Evolutionary conservation across 352 stramenopile species (phyloP).

Genomic region (Pythium sukuiense): DNA sequence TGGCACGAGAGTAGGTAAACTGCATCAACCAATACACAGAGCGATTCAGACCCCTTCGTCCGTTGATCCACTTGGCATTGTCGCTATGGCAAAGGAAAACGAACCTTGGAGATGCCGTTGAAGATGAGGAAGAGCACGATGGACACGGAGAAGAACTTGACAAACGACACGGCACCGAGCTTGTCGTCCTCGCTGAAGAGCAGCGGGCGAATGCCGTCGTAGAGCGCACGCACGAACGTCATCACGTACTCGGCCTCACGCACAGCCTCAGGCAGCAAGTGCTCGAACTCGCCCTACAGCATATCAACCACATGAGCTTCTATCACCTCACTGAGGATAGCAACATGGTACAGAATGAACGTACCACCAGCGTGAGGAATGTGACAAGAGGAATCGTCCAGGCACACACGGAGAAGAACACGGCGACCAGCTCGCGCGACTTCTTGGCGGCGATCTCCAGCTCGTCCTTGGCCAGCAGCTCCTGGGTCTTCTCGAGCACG

Average conservation of each 20-base stretch:
- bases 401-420: conserved; percentile 42
- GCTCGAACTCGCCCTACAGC: conserved; percentile 42
- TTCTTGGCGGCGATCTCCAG: conserved; percentile 43
- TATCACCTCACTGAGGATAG: background rate
- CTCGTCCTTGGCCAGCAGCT: conserved; percentile 40
- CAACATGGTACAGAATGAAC: background rate
- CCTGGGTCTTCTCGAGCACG: conserved; percentile 31
- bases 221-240: conserved; percentile 34
- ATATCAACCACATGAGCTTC: background rate
- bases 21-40: conserved; percentile 19
- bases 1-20: conserved; percentile 41
- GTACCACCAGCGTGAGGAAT: conserved; percentile 45
- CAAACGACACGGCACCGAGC: conserved; percentile 32
- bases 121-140: conserved; percentile 40
- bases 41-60: background rate
- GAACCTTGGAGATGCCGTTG: conserved; percentile 43
- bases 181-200: conserved; percentile 32
- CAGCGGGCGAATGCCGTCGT: conserved; percentile 38
- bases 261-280: conserved; percentile 32
- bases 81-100: background rate
- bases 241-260: conserved; percentile 43
- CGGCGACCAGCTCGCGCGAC: conserved; percentile 42
- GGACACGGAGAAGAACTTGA: conserved; percentile 43
- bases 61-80: background rate
- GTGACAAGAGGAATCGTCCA: conserved; percentile 46